Evolutionary conservation across 345 rosid genomes (phyloP).

Genomic region (Brassica napus): DNA sequence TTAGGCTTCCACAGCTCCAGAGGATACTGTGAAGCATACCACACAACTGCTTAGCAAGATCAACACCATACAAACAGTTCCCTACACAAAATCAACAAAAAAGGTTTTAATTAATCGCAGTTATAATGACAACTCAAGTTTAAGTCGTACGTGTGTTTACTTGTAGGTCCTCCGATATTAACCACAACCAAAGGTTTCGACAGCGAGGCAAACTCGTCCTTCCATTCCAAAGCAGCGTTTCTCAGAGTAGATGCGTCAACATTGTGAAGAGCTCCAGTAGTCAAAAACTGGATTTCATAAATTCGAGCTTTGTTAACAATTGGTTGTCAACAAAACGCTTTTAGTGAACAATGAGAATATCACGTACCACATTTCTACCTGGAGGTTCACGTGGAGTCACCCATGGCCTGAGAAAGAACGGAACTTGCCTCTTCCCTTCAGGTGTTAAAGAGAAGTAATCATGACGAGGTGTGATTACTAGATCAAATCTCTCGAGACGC

Average conservation of each 20-base stretch:
- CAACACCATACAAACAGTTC: conserved; percentile 68
- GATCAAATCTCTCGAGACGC: conserved; percentile 71
- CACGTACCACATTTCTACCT: conserved; percentile 70
- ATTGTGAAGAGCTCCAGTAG: conserved; percentile 88
- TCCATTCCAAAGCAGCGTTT: conserved; percentile 71
- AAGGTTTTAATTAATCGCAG: neutral
- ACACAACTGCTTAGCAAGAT: conserved; percentile 67
- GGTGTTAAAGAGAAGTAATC: conserved; percentile 84
- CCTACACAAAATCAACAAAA: conserved; percentile 41
- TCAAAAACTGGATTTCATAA: conserved; percentile 59
- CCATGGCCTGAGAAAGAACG: conserved; percentile 75
- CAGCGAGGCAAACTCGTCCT: conserved; percentile 61
- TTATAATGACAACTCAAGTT: neutral
- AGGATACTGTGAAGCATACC: conserved; percentile 62
- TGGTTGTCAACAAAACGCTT: neutral
- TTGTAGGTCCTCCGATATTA: conserved; percentile 91
- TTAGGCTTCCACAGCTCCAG: conserved; percentile 82
- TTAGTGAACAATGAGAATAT: conserved; percentile 12
- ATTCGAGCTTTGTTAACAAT: conserved; percentile 25
- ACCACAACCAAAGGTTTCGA: conserved; percentile 86
- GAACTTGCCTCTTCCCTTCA: conserved; percentile 64
- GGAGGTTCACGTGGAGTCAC: conserved; percentile 80
- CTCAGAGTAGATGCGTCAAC: conserved; percentile 66
- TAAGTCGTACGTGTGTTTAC: conserved; percentile 36
- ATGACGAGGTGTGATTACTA: conserved; percentile 83